Evolutionary conservation across 2,329 filamentous ascomycete genomes (phyloP), one percentile per base, ranked within the genome.

Genomic region (Phyllosticta citrichinensis): DNA sequence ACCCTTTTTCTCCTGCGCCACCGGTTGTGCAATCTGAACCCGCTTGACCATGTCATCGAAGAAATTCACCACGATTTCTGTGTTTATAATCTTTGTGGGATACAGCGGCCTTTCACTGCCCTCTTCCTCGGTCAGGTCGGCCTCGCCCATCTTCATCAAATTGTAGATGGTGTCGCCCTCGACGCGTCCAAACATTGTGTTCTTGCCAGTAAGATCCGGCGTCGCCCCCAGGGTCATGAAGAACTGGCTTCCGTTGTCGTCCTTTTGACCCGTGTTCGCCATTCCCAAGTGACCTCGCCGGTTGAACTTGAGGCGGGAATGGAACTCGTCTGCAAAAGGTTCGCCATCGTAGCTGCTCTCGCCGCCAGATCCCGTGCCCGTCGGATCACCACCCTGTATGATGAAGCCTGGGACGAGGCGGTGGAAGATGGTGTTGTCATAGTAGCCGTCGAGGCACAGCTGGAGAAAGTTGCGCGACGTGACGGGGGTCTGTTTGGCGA

Each of bases 151-250:
- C 75, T 92, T 95, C 70, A 92, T 86, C 69, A 99, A 74, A 73
- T 97, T 97, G 77, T 95, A 99, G 60, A 99, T 94, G 17, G 93
- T 97, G 65, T 97, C 91, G 27, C 93, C 94, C 40, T 89, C 91
- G 53, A 99, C 83, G 61, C 94, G 82, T 19, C 94, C 94, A 77
- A 99, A 97, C 73, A 97, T 77, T 0, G 94, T 97, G 73, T 97
- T 97, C 75, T 89, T 90, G 57, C 87, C 88, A 66, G 88, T 90
- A 69, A 99, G 74, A 77, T 97, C 91, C 25, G 91, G 86, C 24
- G 92, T 91, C 60, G 80, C 79, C 64, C 85, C 91, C 58, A 99
- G 76, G 0, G 94, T 97, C 64, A 99, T 87, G 78, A 99, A 99
- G 80, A 97, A 97, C 74, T 99, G 94, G 73, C 91, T 96, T 35